Percentiles rank a stretch among this genome's conserved stretches.
phyloP scores from a whole-genome alignment of 2,329 filamentous ascomycete species.

The Cercospora brassicicola region DNA sequence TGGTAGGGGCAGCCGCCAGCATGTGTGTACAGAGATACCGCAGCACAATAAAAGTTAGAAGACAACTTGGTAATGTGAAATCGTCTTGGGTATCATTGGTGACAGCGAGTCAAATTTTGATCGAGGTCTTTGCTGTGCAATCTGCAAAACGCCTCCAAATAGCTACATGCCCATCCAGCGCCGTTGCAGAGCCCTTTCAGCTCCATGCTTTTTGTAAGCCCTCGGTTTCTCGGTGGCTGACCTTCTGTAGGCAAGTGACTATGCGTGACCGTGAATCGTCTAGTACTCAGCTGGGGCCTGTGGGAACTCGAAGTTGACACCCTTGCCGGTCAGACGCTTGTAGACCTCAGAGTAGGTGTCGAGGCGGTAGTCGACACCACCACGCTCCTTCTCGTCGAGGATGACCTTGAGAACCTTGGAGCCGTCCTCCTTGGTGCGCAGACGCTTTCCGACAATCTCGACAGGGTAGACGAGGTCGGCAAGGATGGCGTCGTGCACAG shows the following conservation, averaged over 20 bases:
- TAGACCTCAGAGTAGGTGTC: slow-evolving; percentile 99
- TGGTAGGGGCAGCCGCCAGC: not conserved
- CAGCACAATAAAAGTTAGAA: slow-evolving; percentile 1
- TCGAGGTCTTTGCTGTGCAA: not conserved
- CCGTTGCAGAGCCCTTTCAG: not conserved
- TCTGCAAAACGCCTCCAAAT: not conserved
- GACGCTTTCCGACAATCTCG: slow-evolving; percentile 99
- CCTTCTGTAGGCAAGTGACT: not conserved
- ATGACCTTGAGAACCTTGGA: slow-evolving; percentile 98
- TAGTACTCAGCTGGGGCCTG: slow-evolving; percentile 74
- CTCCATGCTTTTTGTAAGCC: not conserved
- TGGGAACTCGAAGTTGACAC: slow-evolving; percentile 98
- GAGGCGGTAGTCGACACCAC: slow-evolving; percentile 97
- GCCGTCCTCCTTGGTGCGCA: slow-evolving; percentile 98
- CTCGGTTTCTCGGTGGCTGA: not conserved
- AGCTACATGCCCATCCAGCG: not conserved
- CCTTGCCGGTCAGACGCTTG: slow-evolving; percentile 93
- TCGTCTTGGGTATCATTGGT: not conserved
- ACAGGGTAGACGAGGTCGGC: slow-evolving; percentile 98
- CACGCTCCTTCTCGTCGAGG: slow-evolving; percentile 99
- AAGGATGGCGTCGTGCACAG: slow-evolving; percentile 98
- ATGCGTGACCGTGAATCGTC: slow-evolving; percentile 40
- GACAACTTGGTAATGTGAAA: not conserved
- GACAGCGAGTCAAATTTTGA: not conserved
- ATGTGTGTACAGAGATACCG: not conserved